Evolutionary conservation across 495 filamentous ascomycete species (phyloP), one percentile per base, ranked within the genome.

Genomic region (Penicillium riverlandense): DNA sequence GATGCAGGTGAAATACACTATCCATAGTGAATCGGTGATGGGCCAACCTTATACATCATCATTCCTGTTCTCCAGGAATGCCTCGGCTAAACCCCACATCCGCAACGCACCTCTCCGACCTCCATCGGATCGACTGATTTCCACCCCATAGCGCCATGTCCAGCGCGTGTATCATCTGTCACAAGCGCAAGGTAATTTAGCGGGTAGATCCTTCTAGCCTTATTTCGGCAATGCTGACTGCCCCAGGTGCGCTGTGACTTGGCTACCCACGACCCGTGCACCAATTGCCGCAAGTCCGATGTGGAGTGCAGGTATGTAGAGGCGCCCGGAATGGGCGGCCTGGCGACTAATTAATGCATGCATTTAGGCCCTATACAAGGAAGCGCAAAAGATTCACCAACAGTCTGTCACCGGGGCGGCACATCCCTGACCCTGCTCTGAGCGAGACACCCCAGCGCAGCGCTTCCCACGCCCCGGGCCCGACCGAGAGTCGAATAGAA

Each of bases 381-480:
- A 61, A 61, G 43, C 54, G 57, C 43, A 61, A 61, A 38, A 48
- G 57, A 14, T 61, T 55, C 13, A 61, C 57, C 22, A 61, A 61
- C 36, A 61, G 57, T 39, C 40, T 61, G 10, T 60, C 54, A n/a
- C 57, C 57, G 13, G 39, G 47, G 8, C 51, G 52, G 5, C 44
- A 44, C 40, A 43, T 35, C 14, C 34, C 41, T 11, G 41, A 16
- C 12, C 45, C 54, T 13, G 42, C 47, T 4, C 37, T 50, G 40
- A 57, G 54, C 45, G 50, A 45, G 34, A 41, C 45, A 27, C 38
- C 45, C n/a, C 32, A 34, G 15, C 57, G 49, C 29, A 50, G 46
- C 13, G 29, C 54, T 12, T 54, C 57, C 30, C 31, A 39, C 31
- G 55, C 51, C 29, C 41, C 47, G 22, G 22, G 22, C 33, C 35